Evolutionary conservation across 2,329 filamentous ascomycete genomes (phyloP).

Genomic region (Talaromyces sp.): DNA sequence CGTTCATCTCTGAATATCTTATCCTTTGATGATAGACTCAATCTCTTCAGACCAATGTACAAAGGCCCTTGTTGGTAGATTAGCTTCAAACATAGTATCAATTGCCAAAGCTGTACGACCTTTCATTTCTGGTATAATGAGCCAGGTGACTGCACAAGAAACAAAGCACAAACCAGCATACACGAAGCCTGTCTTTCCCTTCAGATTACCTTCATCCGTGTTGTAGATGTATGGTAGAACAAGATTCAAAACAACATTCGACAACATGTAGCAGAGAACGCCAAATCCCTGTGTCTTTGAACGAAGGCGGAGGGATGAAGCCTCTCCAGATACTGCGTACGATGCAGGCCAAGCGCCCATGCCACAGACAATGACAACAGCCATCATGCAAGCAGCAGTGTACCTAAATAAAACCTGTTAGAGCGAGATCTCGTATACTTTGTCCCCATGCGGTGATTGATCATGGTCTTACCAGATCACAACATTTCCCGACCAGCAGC

Average conservation of each 20-base stretch:
- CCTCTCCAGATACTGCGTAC: conserved; percentile 40
- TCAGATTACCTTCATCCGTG: conserved; percentile 45
- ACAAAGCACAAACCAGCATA: conserved; percentile 40
- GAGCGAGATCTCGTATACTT: neutral
- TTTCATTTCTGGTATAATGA: conserved; percentile 58
- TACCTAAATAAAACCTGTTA: conserved; percentile 34
- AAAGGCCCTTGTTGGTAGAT: conserved; percentile 27
- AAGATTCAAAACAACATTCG: conserved; percentile 49
- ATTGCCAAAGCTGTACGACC: conserved; percentile 53
- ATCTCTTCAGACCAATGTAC: conserved; percentile 21
- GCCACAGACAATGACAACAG: conserved; percentile 46
- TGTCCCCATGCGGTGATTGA: no score
- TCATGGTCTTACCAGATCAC: conserved; percentile 41
- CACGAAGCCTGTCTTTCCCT: conserved; percentile 48
- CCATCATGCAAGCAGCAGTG: conserved; percentile 47
- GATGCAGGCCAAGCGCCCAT: conserved; percentile 41
- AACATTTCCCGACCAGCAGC: conserved; percentile 44
- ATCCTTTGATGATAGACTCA: neutral
- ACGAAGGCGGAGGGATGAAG: conserved; percentile 40
- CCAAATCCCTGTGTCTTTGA: conserved; percentile 43
- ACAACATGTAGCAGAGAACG: conserved; percentile 46
- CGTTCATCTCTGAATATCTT: neutral
- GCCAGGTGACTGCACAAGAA: conserved; percentile 42
- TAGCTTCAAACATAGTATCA: conserved; percentile 44
- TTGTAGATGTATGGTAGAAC: conserved; percentile 58